These are phyloP conservation scores for Ailanthus altissimus DNA, from an alignment of 345 rosid genomes.

Conservation along the genomic window DNA sequence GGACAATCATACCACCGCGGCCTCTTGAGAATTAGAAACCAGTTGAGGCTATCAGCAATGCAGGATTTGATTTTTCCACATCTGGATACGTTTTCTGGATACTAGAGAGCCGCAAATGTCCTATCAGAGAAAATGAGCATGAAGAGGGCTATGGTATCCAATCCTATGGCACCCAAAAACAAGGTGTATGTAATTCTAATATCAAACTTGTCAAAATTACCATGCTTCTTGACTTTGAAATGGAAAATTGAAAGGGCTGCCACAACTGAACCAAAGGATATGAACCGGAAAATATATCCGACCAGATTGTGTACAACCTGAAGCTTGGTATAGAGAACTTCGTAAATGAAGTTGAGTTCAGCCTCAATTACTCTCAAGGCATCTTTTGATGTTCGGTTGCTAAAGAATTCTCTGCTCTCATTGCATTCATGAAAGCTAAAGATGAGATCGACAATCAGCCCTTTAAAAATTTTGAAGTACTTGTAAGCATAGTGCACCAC, in stretches of 20 bases:
- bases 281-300: conserved; percentile 36
- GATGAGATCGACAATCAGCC: conserved; percentile 57
- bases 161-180: conserved; percentile 43
- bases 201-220: conserved; percentile 37
- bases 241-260: conserved; percentile 38
- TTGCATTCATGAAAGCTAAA: conserved; percentile 50
- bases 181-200: conserved; percentile 52
- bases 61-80: not conserved
- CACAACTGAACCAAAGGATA: conserved; percentile 33
- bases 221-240: conserved; percentile 32
- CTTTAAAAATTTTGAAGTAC: conserved; percentile 49
- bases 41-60: not conserved
- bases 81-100: conserved; percentile 19
- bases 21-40: conserved; percentile 21
- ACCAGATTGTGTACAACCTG: conserved; percentile 33
- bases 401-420: conserved; percentile 48
- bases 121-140: not conserved
- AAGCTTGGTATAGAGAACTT: conserved; percentile 56
- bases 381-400: conserved; percentile 25
- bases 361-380: conserved; percentile 54
- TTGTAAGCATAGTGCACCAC: conserved; percentile 36
- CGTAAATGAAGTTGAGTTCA: conserved; percentile 72
- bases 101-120: not conserved
- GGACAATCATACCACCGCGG: not conserved
- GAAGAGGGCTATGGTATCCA: not conserved